A percentile compares a stretch with the other conserved stretches of the same genome.
These are phyloP conservation scores for Tephrocybe sp. DNA, from an alignment of 768 basidiomycete genomes.

Conservation along the genomic window DNA sequence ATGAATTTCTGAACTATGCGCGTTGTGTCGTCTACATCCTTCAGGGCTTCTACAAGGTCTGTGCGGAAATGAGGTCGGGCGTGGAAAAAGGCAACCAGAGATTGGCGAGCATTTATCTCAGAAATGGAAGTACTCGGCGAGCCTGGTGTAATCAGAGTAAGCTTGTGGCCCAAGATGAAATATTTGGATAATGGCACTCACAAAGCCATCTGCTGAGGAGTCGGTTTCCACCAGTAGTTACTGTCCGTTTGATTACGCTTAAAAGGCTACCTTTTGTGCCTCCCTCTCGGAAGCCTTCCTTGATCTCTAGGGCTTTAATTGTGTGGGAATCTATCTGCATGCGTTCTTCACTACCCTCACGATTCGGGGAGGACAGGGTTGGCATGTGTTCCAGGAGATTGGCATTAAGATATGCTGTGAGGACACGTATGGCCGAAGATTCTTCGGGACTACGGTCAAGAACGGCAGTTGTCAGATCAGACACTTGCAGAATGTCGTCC, in stretches of 20 bases:
- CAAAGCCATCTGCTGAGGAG: conserved; percentile 76
- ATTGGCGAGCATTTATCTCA: conserved; percentile 74
- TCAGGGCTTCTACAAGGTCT: conserved; percentile 57
- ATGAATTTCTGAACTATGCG: conserved; percentile 79
- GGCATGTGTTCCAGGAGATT: conserved; percentile 83
- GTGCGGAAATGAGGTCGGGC: conserved; percentile 57
- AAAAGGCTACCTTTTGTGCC: conserved; percentile 72
- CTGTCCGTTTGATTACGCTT: conserved; percentile 71
- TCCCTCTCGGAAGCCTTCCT: conserved; percentile 71
- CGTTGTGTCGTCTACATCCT: conserved; percentile 62
- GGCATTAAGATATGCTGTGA: conserved; percentile 61
- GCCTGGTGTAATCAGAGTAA: conserved; percentile 41
- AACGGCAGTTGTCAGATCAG: background rate
- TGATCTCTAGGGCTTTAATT: conserved; percentile 84
- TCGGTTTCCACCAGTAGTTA: conserved; percentile 74
- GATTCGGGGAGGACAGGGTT: conserved; percentile 49
- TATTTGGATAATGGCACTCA: conserved; percentile 43
- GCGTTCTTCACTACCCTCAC: conserved; percentile 50
- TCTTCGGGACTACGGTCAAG: conserved; percentile 38
- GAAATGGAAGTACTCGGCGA: conserved; percentile 76
- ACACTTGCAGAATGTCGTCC: background rate
- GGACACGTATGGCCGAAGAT: conserved; percentile 52
- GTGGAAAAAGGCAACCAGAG: conserved; percentile 72
- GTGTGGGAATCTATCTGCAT: conserved; percentile 92
- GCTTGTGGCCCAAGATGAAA: conserved; percentile 4